Percentiles rank a stretch among this genome's conserved stretches.
These are phyloP conservation scores for Aspergillus clavatus DNA, from an alignment of 2,329 filamentous ascomycete genomes.

Conservation along the genomic window DNA sequence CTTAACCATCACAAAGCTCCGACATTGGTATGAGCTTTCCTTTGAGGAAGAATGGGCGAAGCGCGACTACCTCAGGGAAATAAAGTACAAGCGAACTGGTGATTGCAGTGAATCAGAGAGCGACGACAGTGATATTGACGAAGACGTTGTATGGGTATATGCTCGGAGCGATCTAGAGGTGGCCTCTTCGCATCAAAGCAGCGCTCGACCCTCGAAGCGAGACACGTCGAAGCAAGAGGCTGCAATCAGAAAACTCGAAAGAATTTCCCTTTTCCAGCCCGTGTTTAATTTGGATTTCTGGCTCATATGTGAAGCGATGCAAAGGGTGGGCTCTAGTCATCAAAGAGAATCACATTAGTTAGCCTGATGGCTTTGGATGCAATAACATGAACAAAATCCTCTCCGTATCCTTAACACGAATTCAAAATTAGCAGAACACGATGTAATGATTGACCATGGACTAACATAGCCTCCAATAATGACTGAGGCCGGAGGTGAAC, in stretches of 20 bases:
- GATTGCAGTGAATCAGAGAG: constrained; percentile 1
- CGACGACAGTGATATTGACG: constrained; percentile 2
- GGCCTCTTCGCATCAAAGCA: neutral
- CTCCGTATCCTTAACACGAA: neutral
- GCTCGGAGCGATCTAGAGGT: neutral
- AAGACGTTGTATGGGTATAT: constrained; percentile 4
- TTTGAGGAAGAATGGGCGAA: constrained; percentile 3
- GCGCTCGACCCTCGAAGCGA: neutral
- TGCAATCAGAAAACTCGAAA: neutral
- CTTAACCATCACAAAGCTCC: constrained; percentile 6
- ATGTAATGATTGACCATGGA: no score
- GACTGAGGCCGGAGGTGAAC: no score
- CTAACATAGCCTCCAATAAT: no score
- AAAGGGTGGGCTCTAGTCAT: neutral
- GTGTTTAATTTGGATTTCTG: constrained; percentile 1
- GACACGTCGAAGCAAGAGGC: neutral
- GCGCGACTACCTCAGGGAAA: neutral
- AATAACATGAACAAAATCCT: neutral
- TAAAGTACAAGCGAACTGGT: constrained; percentile 1
- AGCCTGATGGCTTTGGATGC: neutral
- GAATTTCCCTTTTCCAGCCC: constrained; percentile 2
- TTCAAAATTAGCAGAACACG: no score
- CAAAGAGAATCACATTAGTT: neutral
- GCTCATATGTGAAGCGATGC: neutral
- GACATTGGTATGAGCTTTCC: constrained; percentile 3